These are phyloP conservation scores for Trichoderma brevicompactum DNA, from an alignment of 2,329 filamentous ascomycete species.

Conservation along the genomic window DNA sequence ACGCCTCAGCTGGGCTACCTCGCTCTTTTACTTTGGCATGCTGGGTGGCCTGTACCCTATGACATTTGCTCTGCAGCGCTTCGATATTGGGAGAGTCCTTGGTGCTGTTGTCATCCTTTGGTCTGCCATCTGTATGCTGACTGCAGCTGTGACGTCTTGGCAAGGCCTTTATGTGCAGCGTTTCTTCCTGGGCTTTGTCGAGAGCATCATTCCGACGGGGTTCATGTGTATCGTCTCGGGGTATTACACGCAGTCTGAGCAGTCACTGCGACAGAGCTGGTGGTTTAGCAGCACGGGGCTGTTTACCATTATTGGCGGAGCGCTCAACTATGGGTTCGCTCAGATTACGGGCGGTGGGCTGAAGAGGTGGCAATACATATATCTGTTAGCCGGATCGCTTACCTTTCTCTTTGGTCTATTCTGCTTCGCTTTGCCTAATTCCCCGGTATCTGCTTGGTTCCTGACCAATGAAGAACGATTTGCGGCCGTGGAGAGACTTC, in stretches of 20 bases:
- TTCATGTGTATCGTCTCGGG: constrained; percentile 67
- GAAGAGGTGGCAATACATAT: constrained; percentile 72
- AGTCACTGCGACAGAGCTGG: constrained; percentile 66
- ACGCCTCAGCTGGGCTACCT: constrained; percentile 76
- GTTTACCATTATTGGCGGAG: constrained; percentile 66
- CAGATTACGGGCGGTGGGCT: constrained; percentile 61
- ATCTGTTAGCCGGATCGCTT: constrained; percentile 65
- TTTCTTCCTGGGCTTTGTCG: constrained; percentile 66
- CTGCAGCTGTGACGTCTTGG: constrained; percentile 67
- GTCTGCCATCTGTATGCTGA: constrained; percentile 69
- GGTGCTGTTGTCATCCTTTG: constrained; percentile 67
- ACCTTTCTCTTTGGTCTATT: constrained; percentile 67
- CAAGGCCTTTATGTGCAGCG: constrained; percentile 68
- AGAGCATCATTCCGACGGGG: constrained; percentile 67
- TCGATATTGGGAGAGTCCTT: constrained; percentile 66
- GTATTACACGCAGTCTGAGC: constrained; percentile 69
- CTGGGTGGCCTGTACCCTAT: constrained; percentile 74
- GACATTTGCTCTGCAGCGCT: constrained; percentile 71
- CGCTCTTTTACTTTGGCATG: constrained; percentile 81
- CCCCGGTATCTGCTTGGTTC: constrained; percentile 71
- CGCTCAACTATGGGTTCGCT: constrained; percentile 69
- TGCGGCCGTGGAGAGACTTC: constrained; percentile 66
- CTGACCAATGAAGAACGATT: constrained; percentile 64
- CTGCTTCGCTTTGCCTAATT: constrained; percentile 69
- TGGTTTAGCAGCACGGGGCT: constrained; percentile 67